Base-by-base conservation (phyloP, 148 eudicot species). In the Camellia japonica region DNA sequence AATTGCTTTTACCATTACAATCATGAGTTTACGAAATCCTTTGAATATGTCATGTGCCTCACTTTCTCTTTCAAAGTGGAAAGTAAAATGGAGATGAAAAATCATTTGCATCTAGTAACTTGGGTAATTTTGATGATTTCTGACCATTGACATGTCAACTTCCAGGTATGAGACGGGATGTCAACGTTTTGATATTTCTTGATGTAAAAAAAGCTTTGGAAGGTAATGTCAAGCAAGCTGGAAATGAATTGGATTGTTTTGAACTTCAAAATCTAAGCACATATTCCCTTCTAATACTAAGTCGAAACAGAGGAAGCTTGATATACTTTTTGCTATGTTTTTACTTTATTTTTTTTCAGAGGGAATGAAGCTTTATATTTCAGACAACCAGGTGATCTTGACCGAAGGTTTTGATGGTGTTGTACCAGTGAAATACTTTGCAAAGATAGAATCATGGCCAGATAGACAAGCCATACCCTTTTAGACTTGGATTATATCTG, bases 401-500 rank as follows among this genome's bases (percentile, higher is more conserved):
- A 93, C 99, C 2, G 99, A 96, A 86, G 99, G 99, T 59, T 91
- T 96, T 82, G 94, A 91, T 58, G 98, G 99, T 4, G 91, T 84
- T 70, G 95, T 96, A 71, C 98, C 97, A 0, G 88, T 87, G 55
- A 91, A 91, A 80, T 96, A 89, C 82, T 91, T 96, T 77, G 85
- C 87, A 83, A 91, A 84, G 87, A 87, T 96, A 38, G 89, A 86
- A 69, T 89, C 93, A 2, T 94, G 97, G 98, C 99, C 99, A 5
- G 84, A 86, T 52, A 85, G 91, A 79, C 79, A 83, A 61, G 88
- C 81, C 11, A 85, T 95, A 30, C 63, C 86, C 30, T 89, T 90
- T 60, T 81, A 86, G 74, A 83, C 56, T 44, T 66, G 43, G 19
- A 65, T 66, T 5, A 18, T 68, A 12, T 47, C 58, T 12, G 30